A percentile compares a stretch with the other conserved stretches of the same genome.
Conservation (phyloP, 176 grass and related monocot species). For the Themeda triandra region DNA sequence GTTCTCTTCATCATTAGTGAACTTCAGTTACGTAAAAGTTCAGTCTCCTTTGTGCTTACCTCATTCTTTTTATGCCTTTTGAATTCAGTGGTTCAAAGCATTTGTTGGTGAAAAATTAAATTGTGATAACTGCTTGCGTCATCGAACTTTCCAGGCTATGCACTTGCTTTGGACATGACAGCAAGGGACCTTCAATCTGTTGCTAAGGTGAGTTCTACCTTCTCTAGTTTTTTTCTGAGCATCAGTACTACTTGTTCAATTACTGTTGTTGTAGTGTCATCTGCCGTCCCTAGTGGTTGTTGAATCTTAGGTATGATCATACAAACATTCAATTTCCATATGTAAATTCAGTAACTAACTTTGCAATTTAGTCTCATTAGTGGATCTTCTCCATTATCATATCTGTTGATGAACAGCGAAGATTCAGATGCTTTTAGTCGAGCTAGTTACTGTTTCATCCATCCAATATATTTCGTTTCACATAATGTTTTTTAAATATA, state of each 20-base stretch:
- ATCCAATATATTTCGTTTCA: neutral
- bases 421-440: neutral
- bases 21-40: neutral
- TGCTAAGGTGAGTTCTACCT: slow-evolving; percentile 52
- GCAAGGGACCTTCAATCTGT: slow-evolving; percentile 81
- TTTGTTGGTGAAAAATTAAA: neutral
- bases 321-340: neutral
- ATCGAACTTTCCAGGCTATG: slow-evolving; percentile 63
- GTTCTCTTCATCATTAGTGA: neutral
- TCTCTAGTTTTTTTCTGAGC: neutral
- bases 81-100: neutral
- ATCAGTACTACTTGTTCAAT: too few species aligned
- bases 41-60: neutral
- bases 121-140: neutral
- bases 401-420: neutral
- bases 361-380: neutral
- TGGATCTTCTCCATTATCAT: neutral
- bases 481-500: neutral
- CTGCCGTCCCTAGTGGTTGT: neutral
- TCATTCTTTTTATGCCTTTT: neutral
- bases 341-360: neutral
- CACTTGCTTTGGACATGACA: slow-evolving; percentile 97
- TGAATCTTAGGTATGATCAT: neutral
- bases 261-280: neutral
- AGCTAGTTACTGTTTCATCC: neutral